These are phyloP conservation scores for Lentinula raphanica DNA, from an alignment of 768 basidiomycete species.

Conservation along the genomic window DNA sequence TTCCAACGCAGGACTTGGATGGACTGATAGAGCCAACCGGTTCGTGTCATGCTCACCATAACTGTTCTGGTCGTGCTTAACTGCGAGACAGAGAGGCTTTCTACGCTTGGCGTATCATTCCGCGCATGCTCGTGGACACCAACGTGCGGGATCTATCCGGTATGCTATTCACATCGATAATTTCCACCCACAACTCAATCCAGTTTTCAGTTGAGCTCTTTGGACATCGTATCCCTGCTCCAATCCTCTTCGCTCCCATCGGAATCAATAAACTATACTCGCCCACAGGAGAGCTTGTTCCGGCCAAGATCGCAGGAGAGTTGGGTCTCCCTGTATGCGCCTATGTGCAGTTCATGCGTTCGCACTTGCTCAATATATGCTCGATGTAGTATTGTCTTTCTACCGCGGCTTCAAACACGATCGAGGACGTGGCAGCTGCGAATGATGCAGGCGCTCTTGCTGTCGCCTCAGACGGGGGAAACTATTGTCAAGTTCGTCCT, in stretches of 20 bases:
- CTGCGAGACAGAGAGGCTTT: constrained; percentile 37
- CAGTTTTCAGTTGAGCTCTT: constrained; percentile 33
- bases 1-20: constrained; percentile 47
- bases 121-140: constrained; percentile 50
- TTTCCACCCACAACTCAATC: no score
- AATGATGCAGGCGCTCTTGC: constrained; percentile 37
- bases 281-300: constrained; percentile 39
- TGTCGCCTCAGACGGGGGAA: constrained; percentile 32
- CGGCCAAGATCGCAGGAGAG: constrained; percentile 42
- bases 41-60: constrained; percentile 2
- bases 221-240: constrained; percentile 43
- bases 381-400: constrained; percentile 41
- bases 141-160: constrained; percentile 42
- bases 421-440: constrained; percentile 45
- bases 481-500: constrained; percentile 27
- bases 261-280: constrained; percentile 51
- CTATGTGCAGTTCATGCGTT: constrained; percentile 4
- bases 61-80: not conserved
- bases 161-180: not conserved
- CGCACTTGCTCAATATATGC: not conserved
- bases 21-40: constrained; percentile 49
- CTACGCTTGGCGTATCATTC: constrained; percentile 50
- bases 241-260: constrained; percentile 51
- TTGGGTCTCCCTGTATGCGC: constrained; percentile 33
- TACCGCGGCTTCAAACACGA: constrained; percentile 44